Base-by-base conservation (phyloP, 345 rosid species). In the Turnera subulata region DNA sequence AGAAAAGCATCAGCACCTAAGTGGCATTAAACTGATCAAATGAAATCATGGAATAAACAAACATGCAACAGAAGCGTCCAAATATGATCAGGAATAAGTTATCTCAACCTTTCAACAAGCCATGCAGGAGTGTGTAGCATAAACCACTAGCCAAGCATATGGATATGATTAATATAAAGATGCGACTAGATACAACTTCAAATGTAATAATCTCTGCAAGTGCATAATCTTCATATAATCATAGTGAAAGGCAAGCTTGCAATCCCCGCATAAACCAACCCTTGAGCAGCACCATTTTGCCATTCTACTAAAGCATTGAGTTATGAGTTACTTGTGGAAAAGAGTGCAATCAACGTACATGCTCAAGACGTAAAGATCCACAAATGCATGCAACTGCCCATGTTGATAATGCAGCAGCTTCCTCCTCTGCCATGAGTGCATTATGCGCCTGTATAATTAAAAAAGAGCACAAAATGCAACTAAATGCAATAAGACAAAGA, bases 381-480 rank as follows among this genome's bases (percentile, higher is more conserved):
- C 96, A 92, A 73, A 84, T 72, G 55, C 87, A 81, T 56, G 98
- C 91, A 58, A 92, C 78, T 57, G 98, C 81, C 96, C 98, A 92
- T 23, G 78, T 81, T 55, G 98, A 92, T 49, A 92, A 59, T 47
- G 96, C 84, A 58, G 74, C 73, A 39, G 95, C 91, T 78, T 92
- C 98, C 81, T 92, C 98, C 81, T 86, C 98, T 22, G 77, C 83
- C 71, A 74, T 71, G 43, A 88, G 84, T 44, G 95, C 87, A 62
- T 65, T 72, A 59, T 78, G 82, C 67, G 92, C 93, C 96, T 88
- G 71, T 59, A 56, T 51, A 61, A 66, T 8, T 3, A 29, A 29
- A 29, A 29, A 29, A 29, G 8, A 58, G 56, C 55, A 74, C 69
- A 50, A 25, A 80, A 11, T 45, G 64, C 42, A 2, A 40, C 13